Evolutionary conservation across 495 filamentous ascomycete genomes (phyloP).

Genomic region (Talaromyces ruber): DNA sequence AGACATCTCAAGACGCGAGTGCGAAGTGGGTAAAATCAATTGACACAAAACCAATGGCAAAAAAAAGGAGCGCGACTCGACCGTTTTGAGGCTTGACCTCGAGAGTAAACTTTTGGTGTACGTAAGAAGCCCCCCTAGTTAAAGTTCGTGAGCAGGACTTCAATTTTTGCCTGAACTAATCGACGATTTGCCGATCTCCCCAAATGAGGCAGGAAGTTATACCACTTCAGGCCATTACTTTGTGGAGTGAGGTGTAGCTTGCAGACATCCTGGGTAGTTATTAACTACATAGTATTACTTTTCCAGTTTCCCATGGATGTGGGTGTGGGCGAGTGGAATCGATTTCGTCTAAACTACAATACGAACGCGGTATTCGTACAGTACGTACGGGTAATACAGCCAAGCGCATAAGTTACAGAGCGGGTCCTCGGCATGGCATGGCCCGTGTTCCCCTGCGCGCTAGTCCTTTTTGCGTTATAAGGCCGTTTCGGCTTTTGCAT

Average conservation of each 20-base stretch:
- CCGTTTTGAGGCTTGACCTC: neutral
- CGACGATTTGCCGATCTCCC: neutral
- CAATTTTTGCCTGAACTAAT: neutral
- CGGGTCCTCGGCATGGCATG: neutral
- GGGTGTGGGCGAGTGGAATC: no score
- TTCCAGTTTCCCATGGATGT: neutral
- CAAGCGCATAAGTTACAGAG: neutral
- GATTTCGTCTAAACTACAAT: neutral
- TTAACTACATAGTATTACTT: neutral
- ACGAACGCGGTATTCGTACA: neutral
- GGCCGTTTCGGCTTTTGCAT: neutral
- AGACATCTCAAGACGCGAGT: neutral
- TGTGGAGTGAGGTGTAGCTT: neutral
- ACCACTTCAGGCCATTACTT: neutral
- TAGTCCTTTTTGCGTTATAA: neutral
- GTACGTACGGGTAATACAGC: neutral
- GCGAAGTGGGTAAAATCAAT: neutral
- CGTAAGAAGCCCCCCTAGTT: neutral
- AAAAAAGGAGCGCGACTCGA: neutral
- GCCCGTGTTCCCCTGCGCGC: neutral
- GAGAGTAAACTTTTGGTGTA: neutral
- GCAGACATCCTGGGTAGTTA: neutral
- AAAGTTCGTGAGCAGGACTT: neutral
- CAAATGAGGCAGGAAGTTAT: neutral
- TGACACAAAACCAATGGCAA: neutral